Evolutionary conservation across 2,329 filamentous ascomycete genomes (phyloP), one percentile per base, ranked within the genome.

Genomic region (Aspergillus unguis): DNA sequence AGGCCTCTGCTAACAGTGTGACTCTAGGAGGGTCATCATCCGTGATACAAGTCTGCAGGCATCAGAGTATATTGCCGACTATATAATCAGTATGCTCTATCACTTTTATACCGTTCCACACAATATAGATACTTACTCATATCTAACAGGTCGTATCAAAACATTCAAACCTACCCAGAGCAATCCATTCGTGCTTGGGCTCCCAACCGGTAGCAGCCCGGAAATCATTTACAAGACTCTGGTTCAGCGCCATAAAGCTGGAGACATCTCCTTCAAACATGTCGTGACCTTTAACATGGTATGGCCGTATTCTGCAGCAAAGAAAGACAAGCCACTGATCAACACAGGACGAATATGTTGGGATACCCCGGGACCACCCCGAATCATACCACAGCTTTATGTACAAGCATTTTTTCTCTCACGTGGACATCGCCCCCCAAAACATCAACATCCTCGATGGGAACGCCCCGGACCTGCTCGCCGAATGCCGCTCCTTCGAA

Each of bases 281-380:
- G 88, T 95, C 65, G 82, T 94, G 67, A 95, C 90, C 27, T 95
- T 95, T 79, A 94, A 94, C 73, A 94, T 94, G 90, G 85, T 87
- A 80, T 53, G 75, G 3, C 6, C 33, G 41, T 46, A 38, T 31
- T 25, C 36, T 9, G 2, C 37, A 23, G 29, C 11, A 26, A 31
- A 26, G 31, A 11, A 35, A 4, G n/a, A 10, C 6, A 7, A 17
- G 17, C 26, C 26, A 38, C 58, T 67, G 10, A 65, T 25, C 8
- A 9, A 11, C 5, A 33, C 60, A 87, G 85, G 90, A 95, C 73
- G 90, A 95, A 75, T 95, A 95, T 65, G 88, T 94, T 60, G 88
- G 87, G 52, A 82, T 95, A 57, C 86, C 89, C 32, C 84, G 88
- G 64, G 88, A 92, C 63, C 88, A 95, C 69, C 85, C 88, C 9